These are phyloP conservation scores for Camelina sativa DNA, from an alignment of 345 rosid species.

Conservation along the genomic window DNA sequence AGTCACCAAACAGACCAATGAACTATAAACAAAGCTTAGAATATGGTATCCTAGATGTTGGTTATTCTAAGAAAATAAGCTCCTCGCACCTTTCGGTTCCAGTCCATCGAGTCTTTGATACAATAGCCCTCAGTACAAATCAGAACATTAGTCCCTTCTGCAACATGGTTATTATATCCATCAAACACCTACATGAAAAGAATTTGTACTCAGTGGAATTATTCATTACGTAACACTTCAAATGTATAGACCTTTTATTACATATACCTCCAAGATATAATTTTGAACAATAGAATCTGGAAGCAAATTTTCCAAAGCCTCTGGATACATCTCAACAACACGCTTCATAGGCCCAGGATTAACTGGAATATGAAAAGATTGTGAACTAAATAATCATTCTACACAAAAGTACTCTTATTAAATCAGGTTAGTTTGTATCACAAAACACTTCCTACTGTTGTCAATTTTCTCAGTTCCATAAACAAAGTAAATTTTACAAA, in stretches of 20 bases:
- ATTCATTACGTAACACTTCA: background rate
- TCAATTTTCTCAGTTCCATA: background rate
- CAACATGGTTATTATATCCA: slow-evolving; percentile 58
- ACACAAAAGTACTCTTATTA: background rate
- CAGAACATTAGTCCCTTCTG: slow-evolving; percentile 50
- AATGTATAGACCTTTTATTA: background rate
- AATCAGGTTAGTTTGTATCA: background rate
- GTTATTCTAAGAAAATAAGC: background rate
- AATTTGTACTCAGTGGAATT: background rate
- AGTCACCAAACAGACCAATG: background rate
- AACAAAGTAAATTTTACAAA: background rate
- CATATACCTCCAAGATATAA: slow-evolving; percentile 58
- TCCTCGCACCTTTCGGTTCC: slow-evolving; percentile 51
- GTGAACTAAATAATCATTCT: slow-evolving; percentile 7
- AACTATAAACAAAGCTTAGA: background rate
- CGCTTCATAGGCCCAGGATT: slow-evolving; percentile 52
- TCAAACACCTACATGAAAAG: slow-evolving; percentile 57
- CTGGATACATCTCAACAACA: slow-evolving; percentile 36
- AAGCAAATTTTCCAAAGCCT: slow-evolving; percentile 42
- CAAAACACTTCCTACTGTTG: background rate
- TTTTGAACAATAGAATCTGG: slow-evolving; percentile 51
- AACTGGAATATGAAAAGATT: slow-evolving; percentile 46
- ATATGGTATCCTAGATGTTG: background rate
- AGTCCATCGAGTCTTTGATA: slow-evolving; percentile 43
- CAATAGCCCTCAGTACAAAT: slow-evolving; percentile 54